Evolutionary conservation across 129 eudicot genomes (phyloP).

Genomic region (Pulicaria dysenterica): DNA sequence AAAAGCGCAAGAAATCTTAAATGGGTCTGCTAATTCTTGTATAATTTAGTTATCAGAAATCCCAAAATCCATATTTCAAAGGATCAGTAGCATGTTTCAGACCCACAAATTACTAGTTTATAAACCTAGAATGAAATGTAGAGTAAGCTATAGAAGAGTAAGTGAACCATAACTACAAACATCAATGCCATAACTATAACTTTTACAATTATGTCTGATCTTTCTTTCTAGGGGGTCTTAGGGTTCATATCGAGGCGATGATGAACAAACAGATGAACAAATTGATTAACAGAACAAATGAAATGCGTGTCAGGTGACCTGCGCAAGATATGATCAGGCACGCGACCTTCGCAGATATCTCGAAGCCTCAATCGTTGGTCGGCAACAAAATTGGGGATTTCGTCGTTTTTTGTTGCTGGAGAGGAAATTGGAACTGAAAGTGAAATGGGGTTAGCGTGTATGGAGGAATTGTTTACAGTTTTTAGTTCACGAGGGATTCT

Average conservation of each 20-base stretch:
- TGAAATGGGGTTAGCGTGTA: slow-evolving; percentile 1
- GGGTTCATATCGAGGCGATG: background rate
- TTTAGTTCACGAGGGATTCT: background rate
- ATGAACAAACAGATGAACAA: background rate
- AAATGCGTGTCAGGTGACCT: slow-evolving; percentile 41
- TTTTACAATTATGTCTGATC: background rate
- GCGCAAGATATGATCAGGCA: slow-evolving; percentile 69
- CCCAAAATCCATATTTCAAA: no score
- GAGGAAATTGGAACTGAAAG: slow-evolving; percentile 21
- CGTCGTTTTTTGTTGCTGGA: slow-evolving; percentile 7
- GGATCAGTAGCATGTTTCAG: no score
- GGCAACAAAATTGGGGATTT: background rate
- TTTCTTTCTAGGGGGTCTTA: background rate
- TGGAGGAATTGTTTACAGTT: background rate
- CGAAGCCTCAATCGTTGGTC: slow-evolving; percentile 43
- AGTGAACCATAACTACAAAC: no score
- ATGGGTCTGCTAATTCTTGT: no score
- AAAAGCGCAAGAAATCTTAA: no score
- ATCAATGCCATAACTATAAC: background rate
- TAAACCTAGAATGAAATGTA: no score
- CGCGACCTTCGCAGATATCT: slow-evolving; percentile 59
- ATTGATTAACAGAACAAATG: background rate
- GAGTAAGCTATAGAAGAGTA: no score
- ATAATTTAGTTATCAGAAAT: no score
- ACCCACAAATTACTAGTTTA: no score